These are phyloP conservation scores for Sphaerulina populicola DNA, from an alignment of 2,329 filamentous ascomycete species.

Conservation along the genomic window DNA sequence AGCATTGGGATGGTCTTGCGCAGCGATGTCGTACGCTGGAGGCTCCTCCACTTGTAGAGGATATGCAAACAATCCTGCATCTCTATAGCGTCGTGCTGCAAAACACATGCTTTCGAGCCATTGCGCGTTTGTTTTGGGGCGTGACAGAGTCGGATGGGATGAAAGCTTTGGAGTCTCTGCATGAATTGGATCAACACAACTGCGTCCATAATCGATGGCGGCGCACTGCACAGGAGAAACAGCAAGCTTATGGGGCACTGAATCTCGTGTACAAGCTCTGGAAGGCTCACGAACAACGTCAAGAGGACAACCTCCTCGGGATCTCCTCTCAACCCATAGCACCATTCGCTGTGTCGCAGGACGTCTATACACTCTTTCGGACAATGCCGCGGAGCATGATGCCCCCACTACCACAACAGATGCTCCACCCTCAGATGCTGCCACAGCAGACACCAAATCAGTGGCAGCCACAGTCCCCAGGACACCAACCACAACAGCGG, in stretches of 20 bases:
- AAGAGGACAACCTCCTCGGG: neutral
- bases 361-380: slow-evolving; percentile 10
- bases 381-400: neutral
- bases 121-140: slow-evolving; percentile 41
- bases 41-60: slow-evolving; percentile 51
- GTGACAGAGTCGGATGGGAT: slow-evolving; percentile 11
- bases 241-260: slow-evolving; percentile 11
- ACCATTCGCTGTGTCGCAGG: slow-evolving; percentile 3
- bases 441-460: neutral
- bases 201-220: slow-evolving; percentile 11
- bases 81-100: slow-evolving; percentile 48
- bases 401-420: neutral
- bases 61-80: slow-evolving; percentile 44
- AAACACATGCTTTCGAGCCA: slow-evolving; percentile 47
- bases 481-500: slow-evolving; percentile 10
- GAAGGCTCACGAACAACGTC: neutral
- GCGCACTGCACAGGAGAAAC: slow-evolving; percentile 13
- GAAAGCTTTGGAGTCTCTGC: slow-evolving; percentile 16
- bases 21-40: slow-evolving; percentile 27
- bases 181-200: slow-evolving; percentile 19
- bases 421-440: slow-evolving; percentile 9
- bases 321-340: neutral
- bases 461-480: neutral
- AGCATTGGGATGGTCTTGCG: slow-evolving; percentile 18
- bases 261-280: slow-evolving; percentile 12